Evolutionary conservation across 140 eudicot genomes (phyloP).

Genomic region (Flaveria floridana): DNA sequence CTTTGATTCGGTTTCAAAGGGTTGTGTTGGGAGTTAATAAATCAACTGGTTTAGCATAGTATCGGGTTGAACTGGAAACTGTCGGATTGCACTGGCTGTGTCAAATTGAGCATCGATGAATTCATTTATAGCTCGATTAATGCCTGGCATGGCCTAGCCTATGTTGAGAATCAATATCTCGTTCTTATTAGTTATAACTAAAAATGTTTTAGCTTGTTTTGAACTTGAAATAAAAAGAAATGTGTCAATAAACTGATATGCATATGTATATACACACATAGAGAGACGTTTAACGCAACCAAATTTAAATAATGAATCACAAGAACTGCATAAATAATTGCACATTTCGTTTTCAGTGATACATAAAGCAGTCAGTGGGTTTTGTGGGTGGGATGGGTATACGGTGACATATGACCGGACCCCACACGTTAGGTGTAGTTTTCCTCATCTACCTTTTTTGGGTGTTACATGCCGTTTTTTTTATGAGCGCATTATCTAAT

Average conservation of each 20-base stretch:
- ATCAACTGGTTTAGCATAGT: neutral
- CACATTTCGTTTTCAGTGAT: neutral
- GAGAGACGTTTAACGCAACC: neutral
- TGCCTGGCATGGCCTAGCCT: neutral
- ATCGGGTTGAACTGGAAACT: no score
- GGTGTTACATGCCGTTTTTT: no score
- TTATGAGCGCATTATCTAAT: no score
- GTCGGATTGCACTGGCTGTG: neutral
- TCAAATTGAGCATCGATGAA: no score
- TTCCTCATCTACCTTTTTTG: no score
- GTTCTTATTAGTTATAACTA: no score
- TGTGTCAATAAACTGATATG: neutral
- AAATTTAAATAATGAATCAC: no score
- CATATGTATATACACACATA: neutral
- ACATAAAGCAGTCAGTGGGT: no score
- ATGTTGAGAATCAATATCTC: neutral
- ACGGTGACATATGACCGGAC: no score
- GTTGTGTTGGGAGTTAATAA: neutral
- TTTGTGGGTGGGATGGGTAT: no score
- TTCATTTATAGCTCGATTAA: neutral
- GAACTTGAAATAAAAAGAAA: neutral
- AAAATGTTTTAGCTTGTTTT: neutral
- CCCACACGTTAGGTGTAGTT: no score
- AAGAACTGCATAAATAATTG: neutral
- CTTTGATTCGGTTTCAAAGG: neutral